Conservation (phyloP, 306 rosid species). For the Boehmeria nivea region DNA sequence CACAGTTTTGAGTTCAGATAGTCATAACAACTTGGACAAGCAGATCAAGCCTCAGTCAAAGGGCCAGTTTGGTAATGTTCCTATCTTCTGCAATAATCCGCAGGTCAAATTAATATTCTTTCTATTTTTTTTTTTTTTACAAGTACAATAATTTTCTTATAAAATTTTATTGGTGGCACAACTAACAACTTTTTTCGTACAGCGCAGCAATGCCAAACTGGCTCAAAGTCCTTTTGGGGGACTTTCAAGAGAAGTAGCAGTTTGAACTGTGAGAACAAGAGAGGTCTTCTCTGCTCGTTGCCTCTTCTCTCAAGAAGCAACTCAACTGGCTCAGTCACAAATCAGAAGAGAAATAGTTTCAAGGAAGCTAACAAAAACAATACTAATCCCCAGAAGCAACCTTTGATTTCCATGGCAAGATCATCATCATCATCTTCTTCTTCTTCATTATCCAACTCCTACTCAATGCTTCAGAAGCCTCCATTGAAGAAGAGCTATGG, state of each 20-base stretch:
- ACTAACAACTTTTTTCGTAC: too few relatives aligned
- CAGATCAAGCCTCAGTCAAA: slow-evolving; percentile 35
- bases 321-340: slow-evolving; percentile 62
- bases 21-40: slow-evolving; percentile 18
- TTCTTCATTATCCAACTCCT: too few relatives aligned
- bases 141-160: too few relatives aligned
- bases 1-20: slow-evolving; percentile 18
- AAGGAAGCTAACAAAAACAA: slow-evolving; percentile 28
- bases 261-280: slow-evolving; percentile 59
- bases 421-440: slow-evolving; percentile 30
- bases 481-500: slow-evolving; percentile 52
- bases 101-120: too few relatives aligned
- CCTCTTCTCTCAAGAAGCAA: slow-evolving; percentile 71
- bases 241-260: slow-evolving; percentile 71
- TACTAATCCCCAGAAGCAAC: slow-evolving; percentile 40
- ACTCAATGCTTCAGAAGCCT: slow-evolving; percentile 48
- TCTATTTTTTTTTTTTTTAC: too few relatives aligned
- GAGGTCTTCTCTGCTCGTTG: slow-evolving; percentile 33
- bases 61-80: too few relatives aligned
- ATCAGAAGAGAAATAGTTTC: slow-evolving; percentile 37
- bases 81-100: too few relatives aligned
- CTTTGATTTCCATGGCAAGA: slow-evolving; percentile 22
- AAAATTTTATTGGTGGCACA: too few relatives aligned
- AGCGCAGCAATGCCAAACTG: too few relatives aligned
- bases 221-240: slow-evolving; percentile 90